These are phyloP conservation scores for Sporothrix curviconia DNA, from an alignment of 2,329 filamentous ascomycete species.

Conservation along the genomic window DNA sequence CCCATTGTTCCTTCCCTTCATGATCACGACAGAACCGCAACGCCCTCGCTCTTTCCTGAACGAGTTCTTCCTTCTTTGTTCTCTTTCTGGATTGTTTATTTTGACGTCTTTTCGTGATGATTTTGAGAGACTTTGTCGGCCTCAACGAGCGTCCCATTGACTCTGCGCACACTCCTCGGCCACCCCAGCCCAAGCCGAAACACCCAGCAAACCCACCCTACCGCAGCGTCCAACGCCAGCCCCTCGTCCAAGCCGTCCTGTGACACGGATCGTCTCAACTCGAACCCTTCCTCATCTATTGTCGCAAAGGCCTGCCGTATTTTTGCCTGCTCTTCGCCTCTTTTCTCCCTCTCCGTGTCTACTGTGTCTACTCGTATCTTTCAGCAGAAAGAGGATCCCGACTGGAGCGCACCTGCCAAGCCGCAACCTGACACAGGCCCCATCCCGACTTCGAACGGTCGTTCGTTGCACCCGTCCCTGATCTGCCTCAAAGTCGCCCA, in stretches of 20 bases:
- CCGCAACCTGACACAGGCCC: constrained; percentile 32
- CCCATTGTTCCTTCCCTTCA: neutral
- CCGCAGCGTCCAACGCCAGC: constrained; percentile 29
- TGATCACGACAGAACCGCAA: neutral
- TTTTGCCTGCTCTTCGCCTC: constrained; percentile 12
- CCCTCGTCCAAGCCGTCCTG: constrained; percentile 37
- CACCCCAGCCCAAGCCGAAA: constrained; percentile 32
- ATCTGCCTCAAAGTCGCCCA: constrained; percentile 16
- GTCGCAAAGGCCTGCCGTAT: constrained; percentile 24
- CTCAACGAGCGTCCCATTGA: neutral
- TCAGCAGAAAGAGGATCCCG: no score
- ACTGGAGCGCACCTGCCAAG: neutral
- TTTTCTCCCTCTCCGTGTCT: neutral
- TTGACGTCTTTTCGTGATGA: neutral
- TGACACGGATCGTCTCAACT: constrained; percentile 41
- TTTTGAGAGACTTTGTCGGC: neutral
- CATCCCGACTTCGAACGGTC: constrained; percentile 37
- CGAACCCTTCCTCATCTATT: constrained; percentile 27
- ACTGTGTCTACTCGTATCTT: neutral
- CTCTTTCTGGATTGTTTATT: neutral
- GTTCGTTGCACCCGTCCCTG: constrained; percentile 42
- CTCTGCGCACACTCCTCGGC: neutral
- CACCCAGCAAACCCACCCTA: constrained; percentile 28
- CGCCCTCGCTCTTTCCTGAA: neutral
- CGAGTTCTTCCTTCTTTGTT: neutral